phyloP scores from a whole-genome alignment of 306 rosid species.

The Medicago truncatula region DNA sequence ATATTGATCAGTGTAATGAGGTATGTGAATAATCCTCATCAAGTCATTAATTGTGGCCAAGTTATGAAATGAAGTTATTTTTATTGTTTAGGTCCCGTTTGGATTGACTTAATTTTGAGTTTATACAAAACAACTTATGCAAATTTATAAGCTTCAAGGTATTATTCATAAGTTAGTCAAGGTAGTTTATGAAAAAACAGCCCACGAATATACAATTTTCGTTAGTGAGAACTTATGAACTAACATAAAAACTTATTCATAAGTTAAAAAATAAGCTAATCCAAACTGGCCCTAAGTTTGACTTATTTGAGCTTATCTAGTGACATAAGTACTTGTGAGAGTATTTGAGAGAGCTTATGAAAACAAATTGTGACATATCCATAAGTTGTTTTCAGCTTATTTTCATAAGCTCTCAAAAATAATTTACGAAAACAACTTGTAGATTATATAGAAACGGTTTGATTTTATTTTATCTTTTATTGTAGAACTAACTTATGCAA shows the following conservation, averaged over 20 bases:
- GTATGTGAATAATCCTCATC: background rate
- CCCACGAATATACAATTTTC: too few relatives aligned
- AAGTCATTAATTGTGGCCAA: background rate
- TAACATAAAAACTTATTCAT: too few relatives aligned
- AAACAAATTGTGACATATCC: background rate
- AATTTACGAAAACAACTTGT: background rate
- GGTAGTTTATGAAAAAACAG: too few relatives aligned
- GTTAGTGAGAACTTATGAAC: too few relatives aligned
- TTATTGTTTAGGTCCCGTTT: background rate
- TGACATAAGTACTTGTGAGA: background rate
- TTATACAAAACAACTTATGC: too few relatives aligned
- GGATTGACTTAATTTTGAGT: background rate
- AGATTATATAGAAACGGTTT: background rate
- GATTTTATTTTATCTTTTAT: background rate
- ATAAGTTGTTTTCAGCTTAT: background rate
- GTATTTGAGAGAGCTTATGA: background rate
- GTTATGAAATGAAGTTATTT: conserved; percentile 5
- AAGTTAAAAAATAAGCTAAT: too few relatives aligned
- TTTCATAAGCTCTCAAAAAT: background rate
- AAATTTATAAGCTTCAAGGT: too few relatives aligned
- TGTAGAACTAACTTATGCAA: background rate
- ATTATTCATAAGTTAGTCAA: too few relatives aligned
- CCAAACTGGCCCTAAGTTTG: too few relatives aligned
- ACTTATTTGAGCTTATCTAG: background rate
- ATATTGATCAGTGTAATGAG: background rate